Evolutionary conservation across 306 rosid species (phyloP).

Genomic region (Cicer yamashitae): DNA sequence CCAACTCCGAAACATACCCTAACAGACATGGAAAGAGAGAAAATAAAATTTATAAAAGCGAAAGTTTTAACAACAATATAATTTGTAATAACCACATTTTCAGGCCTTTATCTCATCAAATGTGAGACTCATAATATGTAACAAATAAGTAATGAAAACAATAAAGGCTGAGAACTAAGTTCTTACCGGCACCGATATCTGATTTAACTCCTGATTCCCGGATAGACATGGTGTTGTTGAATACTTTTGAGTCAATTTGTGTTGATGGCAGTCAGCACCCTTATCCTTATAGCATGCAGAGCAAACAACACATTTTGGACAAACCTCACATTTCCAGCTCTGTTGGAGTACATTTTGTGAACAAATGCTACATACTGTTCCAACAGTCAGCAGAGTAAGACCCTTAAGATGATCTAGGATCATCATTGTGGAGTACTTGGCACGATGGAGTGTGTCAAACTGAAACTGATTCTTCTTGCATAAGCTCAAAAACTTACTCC

Average conservation of each 20-base stretch:
- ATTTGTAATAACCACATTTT: no score
- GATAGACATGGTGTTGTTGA: no score
- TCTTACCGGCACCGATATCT: neutral
- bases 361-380: constrained; percentile 50
- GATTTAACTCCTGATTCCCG: neutral
- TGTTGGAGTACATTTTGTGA: constrained; percentile 28
- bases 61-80: neutral
- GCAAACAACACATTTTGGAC: constrained; percentile 53
- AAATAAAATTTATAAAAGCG: neutral
- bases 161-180: neutral
- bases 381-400: neutral
- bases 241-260: neutral
- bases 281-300: constrained; percentile 51
- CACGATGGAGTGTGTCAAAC: constrained; percentile 66
- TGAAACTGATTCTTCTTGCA: constrained; percentile 59
- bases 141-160: neutral
- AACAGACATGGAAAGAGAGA: neutral
- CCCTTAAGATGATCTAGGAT: constrained; percentile 53
- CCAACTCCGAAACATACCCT: no score
- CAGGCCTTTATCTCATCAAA: no score
- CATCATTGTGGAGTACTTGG: constrained; percentile 71
- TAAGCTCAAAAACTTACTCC: constrained; percentile 54
- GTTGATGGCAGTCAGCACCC: constrained; percentile 24
- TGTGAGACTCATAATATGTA: neutral
- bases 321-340: constrained; percentile 56